Evolutionary conservation across 2,329 filamentous ascomycete species (phyloP), one percentile per base, ranked within the genome.

Genomic region (Aspergillus candidus): DNA sequence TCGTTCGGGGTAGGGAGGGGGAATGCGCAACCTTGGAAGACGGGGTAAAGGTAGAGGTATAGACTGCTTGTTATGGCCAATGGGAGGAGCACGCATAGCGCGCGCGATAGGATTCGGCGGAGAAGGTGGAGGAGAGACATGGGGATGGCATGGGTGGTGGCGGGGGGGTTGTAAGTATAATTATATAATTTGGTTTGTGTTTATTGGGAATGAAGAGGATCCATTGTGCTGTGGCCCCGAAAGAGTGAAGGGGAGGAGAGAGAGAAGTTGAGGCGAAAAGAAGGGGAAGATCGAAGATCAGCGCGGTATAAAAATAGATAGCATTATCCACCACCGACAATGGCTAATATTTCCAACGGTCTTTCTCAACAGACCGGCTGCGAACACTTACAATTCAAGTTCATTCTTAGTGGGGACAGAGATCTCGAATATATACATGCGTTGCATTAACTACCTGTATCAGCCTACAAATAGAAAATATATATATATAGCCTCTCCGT

Each of bases 21-120:
- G 67, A 96, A 97, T 32, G 78, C 82, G 72, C 90, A 97, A 59
- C 79, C 78, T 53, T 81, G 77, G 60, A 95, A 84, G 55, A 87
- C 60, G 7, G 93, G 90, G 63, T 94, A 97, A 32, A 91, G 73
- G 71, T 96, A 96, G 41, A 97, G 76, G 69, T 90, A 94, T 53
- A 82, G 57, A 40, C 86, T 88, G 59, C 80, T 79, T 51, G 80
- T 68, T 60, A 91, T 57, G 46, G 86, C 83, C 61, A 91, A 60
- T 38, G 87, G 82, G 35, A 85, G 61, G 32, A 82, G 66, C 50
- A 76, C 58, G 58, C 68, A 59, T 60, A 74, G 69, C 49, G 73
- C 52, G 57, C 61, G 59, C 58, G 69, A 65, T 43, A 77, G 60
- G 46, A 75, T 46, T 50, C 55, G 57, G 61, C 69, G 75, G 62